These are phyloP conservation scores for Venturia carpophila DNA, from an alignment of 2,329 filamentous ascomycete genomes.

Conservation along the genomic window DNA sequence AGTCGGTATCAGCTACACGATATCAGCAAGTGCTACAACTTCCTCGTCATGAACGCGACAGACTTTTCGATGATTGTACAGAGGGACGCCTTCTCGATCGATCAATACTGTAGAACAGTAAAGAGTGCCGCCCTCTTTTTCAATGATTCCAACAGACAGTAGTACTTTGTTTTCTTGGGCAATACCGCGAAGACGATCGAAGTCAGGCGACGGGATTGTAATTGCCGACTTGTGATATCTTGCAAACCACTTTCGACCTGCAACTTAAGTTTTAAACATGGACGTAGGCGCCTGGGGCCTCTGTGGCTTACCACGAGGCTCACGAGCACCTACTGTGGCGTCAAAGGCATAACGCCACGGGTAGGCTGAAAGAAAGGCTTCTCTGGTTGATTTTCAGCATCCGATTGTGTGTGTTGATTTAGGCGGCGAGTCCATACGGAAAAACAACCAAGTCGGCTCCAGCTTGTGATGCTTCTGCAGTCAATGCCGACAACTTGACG, in stretches of 20 bases:
- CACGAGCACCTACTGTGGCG: constrained; percentile 36
- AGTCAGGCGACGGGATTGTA: constrained; percentile 34
- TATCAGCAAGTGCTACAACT: constrained; percentile 3
- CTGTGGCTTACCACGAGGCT: constrained; percentile 30
- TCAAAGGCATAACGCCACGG: constrained; percentile 39
- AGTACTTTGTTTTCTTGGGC: constrained; percentile 32
- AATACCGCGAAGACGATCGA: constrained; percentile 29
- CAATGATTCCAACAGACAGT: constrained; percentile 35
- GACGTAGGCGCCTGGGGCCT: not conserved
- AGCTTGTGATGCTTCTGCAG: constrained; percentile 29
- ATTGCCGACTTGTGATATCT: constrained; percentile 36
- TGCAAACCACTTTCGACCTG: constrained; percentile 37
- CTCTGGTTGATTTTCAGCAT: constrained; percentile 25
- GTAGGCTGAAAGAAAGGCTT: constrained; percentile 37
- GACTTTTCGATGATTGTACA: constrained; percentile 36
- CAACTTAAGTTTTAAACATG: constrained; percentile 10
- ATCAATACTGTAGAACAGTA: constrained; percentile 37
- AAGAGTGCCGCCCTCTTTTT: constrained; percentile 36
- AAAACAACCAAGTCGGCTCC: constrained; percentile 37
- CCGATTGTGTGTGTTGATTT: not conserved
- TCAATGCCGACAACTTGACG: constrained; percentile 30
- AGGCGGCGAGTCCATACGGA: constrained; percentile 27
- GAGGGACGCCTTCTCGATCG: constrained; percentile 30
- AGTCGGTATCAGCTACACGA: constrained; percentile 33
- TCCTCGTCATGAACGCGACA: not conserved